Evolutionary conservation across 257 asterid genomes (phyloP).

Genomic region (Solanum chmielewskii): DNA sequence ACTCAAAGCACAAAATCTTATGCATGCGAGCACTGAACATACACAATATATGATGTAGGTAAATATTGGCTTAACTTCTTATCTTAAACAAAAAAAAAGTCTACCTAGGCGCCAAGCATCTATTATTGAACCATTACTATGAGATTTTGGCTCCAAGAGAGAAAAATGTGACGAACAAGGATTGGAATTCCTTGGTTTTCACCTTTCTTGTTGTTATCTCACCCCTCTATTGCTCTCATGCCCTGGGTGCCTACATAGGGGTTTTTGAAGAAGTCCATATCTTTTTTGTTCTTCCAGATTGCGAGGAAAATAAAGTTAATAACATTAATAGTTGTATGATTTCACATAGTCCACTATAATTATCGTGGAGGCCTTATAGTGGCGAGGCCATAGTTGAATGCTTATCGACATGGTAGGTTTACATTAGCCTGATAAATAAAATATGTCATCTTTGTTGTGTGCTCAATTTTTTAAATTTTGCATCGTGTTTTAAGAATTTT

Average conservation of each 20-base stretch:
- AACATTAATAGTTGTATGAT: no score
- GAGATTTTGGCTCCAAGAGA: no score
- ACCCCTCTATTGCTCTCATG: neutral
- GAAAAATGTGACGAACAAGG: no score
- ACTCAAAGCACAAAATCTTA: neutral
- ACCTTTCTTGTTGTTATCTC: neutral
- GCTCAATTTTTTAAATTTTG: no score
- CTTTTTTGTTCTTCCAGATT: neutral
- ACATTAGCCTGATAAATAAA: neutral
- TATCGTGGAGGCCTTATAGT: neutral
- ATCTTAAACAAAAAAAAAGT: no score
- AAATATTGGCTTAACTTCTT: no score
- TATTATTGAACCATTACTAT: no score
- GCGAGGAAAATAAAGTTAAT: neutral
- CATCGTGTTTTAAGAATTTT: neutral
- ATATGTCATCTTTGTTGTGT: no score
- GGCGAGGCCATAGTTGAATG: neutral
- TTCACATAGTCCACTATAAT: neutral
- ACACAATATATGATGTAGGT: no score
- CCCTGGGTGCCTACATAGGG: neutral
- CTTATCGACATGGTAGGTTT: neutral
- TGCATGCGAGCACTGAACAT: no score
- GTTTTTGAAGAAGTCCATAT: neutral
- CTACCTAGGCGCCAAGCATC: no score
- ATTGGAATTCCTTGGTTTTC: no score